A percentile compares a stretch with the other conserved stretches of the same genome.
Conservation (phyloP, 352 stramenopile species). For the Phytophthora sp. region DNA sequence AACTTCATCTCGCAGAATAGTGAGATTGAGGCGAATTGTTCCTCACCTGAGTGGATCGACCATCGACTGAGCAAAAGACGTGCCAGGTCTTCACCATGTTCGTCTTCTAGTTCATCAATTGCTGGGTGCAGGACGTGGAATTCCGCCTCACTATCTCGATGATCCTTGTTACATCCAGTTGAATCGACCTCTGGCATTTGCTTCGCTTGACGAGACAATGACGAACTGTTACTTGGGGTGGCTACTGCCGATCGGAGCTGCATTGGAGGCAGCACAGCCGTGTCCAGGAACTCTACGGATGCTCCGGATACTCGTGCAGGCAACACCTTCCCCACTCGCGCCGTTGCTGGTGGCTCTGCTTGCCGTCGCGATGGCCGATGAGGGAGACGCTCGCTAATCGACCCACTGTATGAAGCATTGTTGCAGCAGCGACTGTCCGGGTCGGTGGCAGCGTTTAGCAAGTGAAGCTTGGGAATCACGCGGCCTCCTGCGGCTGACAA, state of each 20-base stretch:
- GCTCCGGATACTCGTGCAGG: constrained; percentile 39
- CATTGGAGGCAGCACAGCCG: constrained; percentile 45
- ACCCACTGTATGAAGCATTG: constrained; percentile 5
- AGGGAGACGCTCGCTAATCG: constrained; percentile 22
- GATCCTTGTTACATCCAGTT: constrained; percentile 16
- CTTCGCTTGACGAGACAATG: constrained; percentile 10
- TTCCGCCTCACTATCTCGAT: constrained; percentile 32
- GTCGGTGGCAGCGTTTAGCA: constrained; percentile 6
- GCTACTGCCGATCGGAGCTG: constrained; percentile 32
- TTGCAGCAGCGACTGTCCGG: constrained; percentile 6
- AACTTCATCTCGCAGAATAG: constrained; percentile 86
- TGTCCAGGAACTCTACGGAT: constrained; percentile 43
- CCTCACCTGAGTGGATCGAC: constrained; percentile 62
- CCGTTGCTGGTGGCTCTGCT: neutral
- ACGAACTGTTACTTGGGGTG: constrained; percentile 13
- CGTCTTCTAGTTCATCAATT: constrained; percentile 56
- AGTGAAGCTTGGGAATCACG: constrained; percentile 39
- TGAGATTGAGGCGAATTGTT: constrained; percentile 64
- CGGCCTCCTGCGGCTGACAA: constrained; percentile 15
- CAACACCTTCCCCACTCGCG: constrained; percentile 27
- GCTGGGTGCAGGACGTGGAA: constrained; percentile 66
- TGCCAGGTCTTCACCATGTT: constrained; percentile 61
- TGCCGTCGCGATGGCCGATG: constrained; percentile 17
- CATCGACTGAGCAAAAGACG: constrained; percentile 70
- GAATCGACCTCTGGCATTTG: neutral